These are phyloP conservation scores for Hygrophorus russula DNA, from an alignment of 768 basidiomycete species.

Conservation along the genomic window DNA sequence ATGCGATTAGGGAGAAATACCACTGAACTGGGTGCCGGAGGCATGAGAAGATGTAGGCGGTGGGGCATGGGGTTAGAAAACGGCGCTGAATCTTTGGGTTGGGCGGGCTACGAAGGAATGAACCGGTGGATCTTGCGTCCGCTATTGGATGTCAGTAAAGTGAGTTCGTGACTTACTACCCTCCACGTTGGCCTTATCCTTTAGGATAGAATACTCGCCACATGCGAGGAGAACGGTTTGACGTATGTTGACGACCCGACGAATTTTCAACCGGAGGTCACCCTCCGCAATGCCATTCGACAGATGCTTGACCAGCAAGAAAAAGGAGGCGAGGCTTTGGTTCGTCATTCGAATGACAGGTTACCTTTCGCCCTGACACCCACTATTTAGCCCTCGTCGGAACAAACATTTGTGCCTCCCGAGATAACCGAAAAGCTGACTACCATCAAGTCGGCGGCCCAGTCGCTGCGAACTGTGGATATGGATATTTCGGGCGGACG, in stretches of 20 bases:
- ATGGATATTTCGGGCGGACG: conserved; percentile 13
- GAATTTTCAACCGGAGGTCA: conserved; percentile 65
- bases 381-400: conserved; percentile 4
- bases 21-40: conserved; percentile 43
- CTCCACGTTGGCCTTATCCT: not conserved
- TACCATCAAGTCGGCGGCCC: conserved; percentile 19
- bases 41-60: conserved; percentile 56
- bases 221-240: conserved; percentile 52
- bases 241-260: conserved; percentile 57
- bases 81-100: conserved; percentile 21
- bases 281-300: conserved; percentile 67
- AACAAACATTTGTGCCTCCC: not conserved
- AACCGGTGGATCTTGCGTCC: conserved; percentile 62
- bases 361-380: not conserved
- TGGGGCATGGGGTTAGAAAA: conserved; percentile 65
- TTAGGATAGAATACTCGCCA: conserved; percentile 72
- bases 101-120: conserved; percentile 48
- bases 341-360: not conserved
- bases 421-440: conserved; percentile 22
- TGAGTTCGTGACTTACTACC: conserved; percentile 15
- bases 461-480: conserved; percentile 11
- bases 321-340: conserved; percentile 5
- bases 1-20: conserved; percentile 57
- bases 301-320: conserved; percentile 21
- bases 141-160: conserved; percentile 58